phyloP scores from a whole-genome alignment of 2,329 filamentous ascomycete genomes.

The Cytospora mali region DNA sequence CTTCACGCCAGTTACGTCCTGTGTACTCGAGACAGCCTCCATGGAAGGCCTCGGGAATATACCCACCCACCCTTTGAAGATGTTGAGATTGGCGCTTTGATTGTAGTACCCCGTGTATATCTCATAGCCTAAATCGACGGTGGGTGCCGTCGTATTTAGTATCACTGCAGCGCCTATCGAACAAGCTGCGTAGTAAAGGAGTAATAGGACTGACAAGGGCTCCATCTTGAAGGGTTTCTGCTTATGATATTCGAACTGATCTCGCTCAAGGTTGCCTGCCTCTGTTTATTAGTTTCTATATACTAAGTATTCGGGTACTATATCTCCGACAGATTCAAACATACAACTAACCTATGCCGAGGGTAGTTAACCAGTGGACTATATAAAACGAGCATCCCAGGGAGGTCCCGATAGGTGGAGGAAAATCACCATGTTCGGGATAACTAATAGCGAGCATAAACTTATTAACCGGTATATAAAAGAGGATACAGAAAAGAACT shows the following conservation, averaged over 20 bases:
- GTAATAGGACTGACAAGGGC: neutral
- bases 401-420: neutral
- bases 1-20: too few relatives aligned
- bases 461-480: too few relatives aligned
- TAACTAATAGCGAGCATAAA: neutral
- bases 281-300: too few relatives aligned
- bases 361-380: neutral
- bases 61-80: slow-evolving; percentile 16
- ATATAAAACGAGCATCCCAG: neutral
- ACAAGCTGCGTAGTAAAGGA: neutral
- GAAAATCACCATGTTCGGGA: neutral
- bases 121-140: slow-evolving; percentile 15
- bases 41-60: too few relatives aligned
- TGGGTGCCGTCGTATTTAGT: neutral
- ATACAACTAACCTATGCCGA: neutral
- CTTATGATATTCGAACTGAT: neutral
- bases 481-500: too few relatives aligned
- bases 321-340: neutral
- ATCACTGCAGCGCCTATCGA: neutral
- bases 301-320: neutral
- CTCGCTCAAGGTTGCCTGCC: too few relatives aligned
- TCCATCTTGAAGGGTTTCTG: neutral
- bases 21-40: neutral
- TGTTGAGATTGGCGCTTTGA: slow-evolving; percentile 1
- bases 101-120: slow-evolving; percentile 18